Base-by-base conservation (phyloP, 1,284 basidiomycete species). In the Apiotrichum veenhuisii region DNA sequence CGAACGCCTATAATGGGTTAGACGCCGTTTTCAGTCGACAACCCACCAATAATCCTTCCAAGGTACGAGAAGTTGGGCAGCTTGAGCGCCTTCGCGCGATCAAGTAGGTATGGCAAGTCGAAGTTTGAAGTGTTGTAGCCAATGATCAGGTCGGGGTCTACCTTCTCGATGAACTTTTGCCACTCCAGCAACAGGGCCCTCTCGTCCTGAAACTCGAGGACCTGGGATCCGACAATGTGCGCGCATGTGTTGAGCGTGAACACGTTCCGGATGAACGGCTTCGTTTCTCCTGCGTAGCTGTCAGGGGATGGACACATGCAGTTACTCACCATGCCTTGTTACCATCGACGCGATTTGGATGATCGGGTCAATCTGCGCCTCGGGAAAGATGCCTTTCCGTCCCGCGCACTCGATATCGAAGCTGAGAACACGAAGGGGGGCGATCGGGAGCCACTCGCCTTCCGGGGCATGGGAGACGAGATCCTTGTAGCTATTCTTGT, bases 261-360 rank as follows among this genome's bases (percentile, higher is more conserved):
- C n/a, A 97, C 83, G 66, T 97, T 97, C 10, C 93, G 85, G 62
- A 97, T 86, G 76, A 97, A 97, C 0, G 93, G 94, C 58, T 90
- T 86, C 38, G 80, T 80, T 69, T 96, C 93, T 64, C 93, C 92
- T 91, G 36, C 15, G 60, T 7, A 14, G n/a, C 20, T 7, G 40
- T 52, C 36, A 56, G 70, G 40, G 3, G 66, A 55, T 7, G n/a
- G 18, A n/a, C 4, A 9, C 22, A 33, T n/a, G 11, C 14, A 11
- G 17, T 8, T 11, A 62, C 77, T 34, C 55, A 90, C 92, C 92
- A 82, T 97, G 94, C 2, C 87, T 82, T 30, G 92, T 96, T 1
- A 97, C 93, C 93, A 97, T 96, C 71, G 91, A 94, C 1, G 93
- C 93, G 57, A 97, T 96, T 69, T 97, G 93, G 67, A 97, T 97